Evolutionary conservation across 495 filamentous ascomycete genomes (phyloP), one percentile per base, ranked within the genome.

Genomic region (Penicillium lividum): DNA sequence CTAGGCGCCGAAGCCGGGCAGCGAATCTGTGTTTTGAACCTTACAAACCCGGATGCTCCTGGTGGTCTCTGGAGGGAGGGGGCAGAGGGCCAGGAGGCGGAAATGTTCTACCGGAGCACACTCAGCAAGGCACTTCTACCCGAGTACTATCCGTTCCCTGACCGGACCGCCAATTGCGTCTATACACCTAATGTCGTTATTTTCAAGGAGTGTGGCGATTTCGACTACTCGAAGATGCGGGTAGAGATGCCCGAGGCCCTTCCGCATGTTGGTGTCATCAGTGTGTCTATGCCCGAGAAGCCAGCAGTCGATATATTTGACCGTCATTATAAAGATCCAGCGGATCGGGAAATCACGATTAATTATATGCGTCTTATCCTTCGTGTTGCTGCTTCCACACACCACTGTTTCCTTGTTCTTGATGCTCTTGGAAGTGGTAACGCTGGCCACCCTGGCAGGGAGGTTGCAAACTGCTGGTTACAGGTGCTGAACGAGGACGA

Each of bases 371-470:
- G 84, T 28, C 50, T 82, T 42, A 73, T 77, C 27, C 72, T 89
- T 27, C 77, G 84, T 3, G 70, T 86, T 18, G 80, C 83, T 16
- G 85, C 73, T 8, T 54, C 61, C 4, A 74, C 79, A 25, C 75
- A 73, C 9, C 84, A 87, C 63, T 70, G 76, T 13, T 72, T 74
- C 64, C 61, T 89, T 11, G 80, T 89, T 11, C 75, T 89, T 3
- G 86, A 88, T 0, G 86, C 87, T 0, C 73, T 89, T 69, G 88
- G 88, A 2, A 90, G 87, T 56, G 86, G 86, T 3, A 89, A 86
- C 22, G 22, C 22, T 68, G 60, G 54, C 6, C 87, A 89, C 60
- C 87, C 87, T 8, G 73, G 77, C 1, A 68, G 73, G 18, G 84
- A 84, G 63, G 80, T 90, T n/a, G 85, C 86, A 30, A 49, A 76